phyloP scores from a whole-genome alignment of 2,329 filamentous ascomycete genomes.

The Aspergillus tubingensis region DNA sequence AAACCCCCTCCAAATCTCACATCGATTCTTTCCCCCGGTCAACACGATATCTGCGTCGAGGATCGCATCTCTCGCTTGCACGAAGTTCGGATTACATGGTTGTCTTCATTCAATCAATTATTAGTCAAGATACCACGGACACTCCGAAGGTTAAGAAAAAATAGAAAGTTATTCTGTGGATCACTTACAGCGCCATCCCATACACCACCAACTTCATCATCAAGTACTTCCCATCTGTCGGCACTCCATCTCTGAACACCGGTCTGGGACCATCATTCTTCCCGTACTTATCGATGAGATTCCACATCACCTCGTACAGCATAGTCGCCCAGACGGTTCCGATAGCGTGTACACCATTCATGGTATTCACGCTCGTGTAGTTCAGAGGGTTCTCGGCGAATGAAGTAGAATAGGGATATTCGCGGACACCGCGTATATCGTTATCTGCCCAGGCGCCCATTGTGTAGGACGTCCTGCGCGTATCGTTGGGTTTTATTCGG shows the following conservation, averaged over 20 bases:
- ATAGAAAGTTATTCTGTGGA: no score
- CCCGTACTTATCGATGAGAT: constrained; percentile 20
- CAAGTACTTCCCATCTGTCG: constrained; percentile 19
- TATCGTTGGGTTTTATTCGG: constrained; percentile 18
- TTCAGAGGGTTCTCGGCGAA: constrained; percentile 13
- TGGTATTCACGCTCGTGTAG: constrained; percentile 14
- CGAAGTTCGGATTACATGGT: constrained; percentile 20
- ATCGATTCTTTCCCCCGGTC: constrained; percentile 15
- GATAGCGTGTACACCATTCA: constrained; percentile 12
- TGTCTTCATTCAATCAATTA: background rate
- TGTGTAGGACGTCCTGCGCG: constrained; percentile 9
- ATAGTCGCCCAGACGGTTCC: constrained; percentile 19
- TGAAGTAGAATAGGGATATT: constrained; percentile 18
- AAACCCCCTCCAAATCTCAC: constrained; percentile 21
- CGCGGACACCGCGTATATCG: constrained; percentile 11
- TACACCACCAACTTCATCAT: constrained; percentile 21
- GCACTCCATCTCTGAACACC: constrained; percentile 1
- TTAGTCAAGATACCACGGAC: background rate
- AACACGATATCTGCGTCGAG: constrained; percentile 17
- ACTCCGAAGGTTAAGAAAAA: no score
- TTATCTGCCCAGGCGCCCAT: constrained; percentile 17
- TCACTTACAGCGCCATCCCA: constrained; percentile 20
- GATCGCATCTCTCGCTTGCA: constrained; percentile 20
- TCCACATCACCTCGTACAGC: constrained; percentile 22
- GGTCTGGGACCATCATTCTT: constrained; percentile 14